Base-by-base conservation (phyloP, 192 early-diverging fungal species). In the Chytriomyces confervae region DNA sequence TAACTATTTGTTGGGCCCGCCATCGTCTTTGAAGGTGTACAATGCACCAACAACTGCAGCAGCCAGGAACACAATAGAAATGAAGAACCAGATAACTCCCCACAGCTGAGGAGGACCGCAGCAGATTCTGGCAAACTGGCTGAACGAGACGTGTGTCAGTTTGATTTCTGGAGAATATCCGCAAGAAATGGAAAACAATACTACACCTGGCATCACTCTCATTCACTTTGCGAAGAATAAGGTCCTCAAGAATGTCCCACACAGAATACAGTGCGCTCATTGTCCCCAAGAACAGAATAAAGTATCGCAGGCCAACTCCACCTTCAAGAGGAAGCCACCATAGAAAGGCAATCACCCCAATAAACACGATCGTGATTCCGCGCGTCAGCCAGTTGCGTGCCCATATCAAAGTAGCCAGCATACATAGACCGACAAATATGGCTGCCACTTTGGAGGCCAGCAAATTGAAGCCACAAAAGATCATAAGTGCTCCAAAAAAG, bases 241-340 rank as follows among this genome's bases (percentile, higher is more conserved):
- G 86, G 86, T 98, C 96, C 53, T 99, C 97, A 64, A 98, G 81
- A 81, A 98, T 98, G 84, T 99, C 97, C 92, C 95, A 96, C 36
- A 97, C 87, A 64, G 92, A 91, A 79, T 99, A 99, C 45, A 97
- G 85, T 29, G 93, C 92, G 4, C 90, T 92, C 97, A 99, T 99
- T 16, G 95, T 92, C 46, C 94, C 97, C 71, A 98, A 86, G 81
- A 98, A 98, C 5, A 97, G 86, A 10, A 97, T 93, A 79, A 97
- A 94, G 77, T 97, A 98, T 47, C 92, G 86, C 6, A 98, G 88
- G 45, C 92, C 93, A 18, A 81, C 81, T 0, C 91, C 93, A 29
- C 88, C 84, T 1, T 91, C 80, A 20, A 50, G 3, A 5, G 74
- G 74, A 23, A 94, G 81, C 90, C 93, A 95, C 95, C 96, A 97